Conservation (phyloP, 2,329 filamentous ascomycete species). For the Colletotrichum spinosum region DNA sequence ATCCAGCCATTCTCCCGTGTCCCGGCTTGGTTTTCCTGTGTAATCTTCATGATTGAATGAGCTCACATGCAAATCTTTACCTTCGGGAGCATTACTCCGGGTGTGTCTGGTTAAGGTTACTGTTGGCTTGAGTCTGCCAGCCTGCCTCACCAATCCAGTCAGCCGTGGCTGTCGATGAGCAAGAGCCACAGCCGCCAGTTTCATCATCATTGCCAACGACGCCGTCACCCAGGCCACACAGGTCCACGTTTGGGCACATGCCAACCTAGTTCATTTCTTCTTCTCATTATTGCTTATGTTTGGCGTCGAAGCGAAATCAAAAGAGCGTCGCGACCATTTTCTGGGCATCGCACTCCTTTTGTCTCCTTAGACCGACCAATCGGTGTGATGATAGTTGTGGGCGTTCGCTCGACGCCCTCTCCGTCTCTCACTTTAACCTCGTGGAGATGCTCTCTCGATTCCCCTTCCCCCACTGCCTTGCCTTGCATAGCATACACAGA, state of each 20-base stretch:
- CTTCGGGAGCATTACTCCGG: slow-evolving; percentile 31
- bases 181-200: slow-evolving; percentile 5
- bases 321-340: slow-evolving; percentile 31
- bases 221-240: slow-evolving; percentile 21
- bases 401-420: slow-evolving; percentile 73
- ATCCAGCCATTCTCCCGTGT: slow-evolving; percentile 1
- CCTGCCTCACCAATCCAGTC: slow-evolving; percentile 15
- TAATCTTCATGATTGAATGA: slow-evolving; percentile 36
- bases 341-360: slow-evolving; percentile 33
- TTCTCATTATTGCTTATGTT: slow-evolving; percentile 26
- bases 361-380: slow-evolving; percentile 41
- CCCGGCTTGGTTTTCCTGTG: slow-evolving; percentile 28
- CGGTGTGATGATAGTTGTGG: slow-evolving; percentile 47
- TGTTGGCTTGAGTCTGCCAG: slow-evolving; percentile 25
- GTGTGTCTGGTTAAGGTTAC: slow-evolving; percentile 31
- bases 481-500: slow-evolving; percentile 1
- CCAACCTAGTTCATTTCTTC: slow-evolving; percentile 29
- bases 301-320: slow-evolving; percentile 28
- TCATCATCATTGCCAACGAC: slow-evolving; percentile 13
- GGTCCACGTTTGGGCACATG: slow-evolving; percentile 25
- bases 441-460: slow-evolving; percentile 62
- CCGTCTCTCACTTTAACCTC: slow-evolving; percentile 79
- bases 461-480: slow-evolving; percentile 24
- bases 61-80: slow-evolving; percentile 38
- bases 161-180: slow-evolving; percentile 20